Percentiles rank a stretch among this genome's conserved stretches.
phyloP scores from a whole-genome alignment of 2,329 filamentous ascomycete genomes.

The Beauveria sp. region DNA sequence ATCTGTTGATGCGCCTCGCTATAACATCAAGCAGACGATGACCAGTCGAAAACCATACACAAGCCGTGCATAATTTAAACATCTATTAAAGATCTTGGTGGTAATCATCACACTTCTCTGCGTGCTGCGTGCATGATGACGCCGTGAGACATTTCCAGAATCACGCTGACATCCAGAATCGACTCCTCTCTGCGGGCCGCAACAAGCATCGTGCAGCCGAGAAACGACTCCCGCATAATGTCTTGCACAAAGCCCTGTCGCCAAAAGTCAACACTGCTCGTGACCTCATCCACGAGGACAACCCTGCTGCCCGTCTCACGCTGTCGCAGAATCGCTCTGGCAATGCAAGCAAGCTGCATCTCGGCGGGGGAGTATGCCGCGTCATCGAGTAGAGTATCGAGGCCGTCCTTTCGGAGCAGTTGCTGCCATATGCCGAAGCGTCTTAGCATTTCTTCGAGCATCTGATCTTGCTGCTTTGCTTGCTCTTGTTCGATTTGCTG shows the following conservation, averaged over 20 bases:
- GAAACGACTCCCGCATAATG: constrained; percentile 4
- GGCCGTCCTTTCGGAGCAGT: background rate
- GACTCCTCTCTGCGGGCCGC: background rate
- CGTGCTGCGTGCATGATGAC: constrained; percentile 1
- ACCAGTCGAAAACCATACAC: too few relatives aligned
- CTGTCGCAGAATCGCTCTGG: background rate
- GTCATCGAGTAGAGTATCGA: background rate
- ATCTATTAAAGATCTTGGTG: too few relatives aligned
- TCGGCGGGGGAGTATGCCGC: background rate
- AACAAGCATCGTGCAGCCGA: constrained; percentile 4
- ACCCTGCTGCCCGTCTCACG: constrained; percentile 4
- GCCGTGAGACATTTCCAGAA: constrained; percentile 3
- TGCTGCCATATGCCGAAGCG: constrained; percentile 1
- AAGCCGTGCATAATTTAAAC: too few relatives aligned
- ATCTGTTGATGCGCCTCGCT: too few relatives aligned
- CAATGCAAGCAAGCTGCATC: constrained; percentile 3
- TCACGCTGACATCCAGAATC: background rate
- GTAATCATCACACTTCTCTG: background rate
- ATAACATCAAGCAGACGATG: too few relatives aligned
- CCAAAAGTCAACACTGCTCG: background rate
- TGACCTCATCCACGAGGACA: constrained; percentile 5
- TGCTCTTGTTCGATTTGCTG: background rate
- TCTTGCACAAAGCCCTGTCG: background rate
- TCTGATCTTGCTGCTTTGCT: background rate
- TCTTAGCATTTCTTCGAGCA: background rate